Percentiles rank a stretch among this genome's conserved stretches.
Evolutionary conservation across 2,329 filamentous ascomycete genomes (phyloP).

Genomic region (Fusarium tuaranense): DNA sequence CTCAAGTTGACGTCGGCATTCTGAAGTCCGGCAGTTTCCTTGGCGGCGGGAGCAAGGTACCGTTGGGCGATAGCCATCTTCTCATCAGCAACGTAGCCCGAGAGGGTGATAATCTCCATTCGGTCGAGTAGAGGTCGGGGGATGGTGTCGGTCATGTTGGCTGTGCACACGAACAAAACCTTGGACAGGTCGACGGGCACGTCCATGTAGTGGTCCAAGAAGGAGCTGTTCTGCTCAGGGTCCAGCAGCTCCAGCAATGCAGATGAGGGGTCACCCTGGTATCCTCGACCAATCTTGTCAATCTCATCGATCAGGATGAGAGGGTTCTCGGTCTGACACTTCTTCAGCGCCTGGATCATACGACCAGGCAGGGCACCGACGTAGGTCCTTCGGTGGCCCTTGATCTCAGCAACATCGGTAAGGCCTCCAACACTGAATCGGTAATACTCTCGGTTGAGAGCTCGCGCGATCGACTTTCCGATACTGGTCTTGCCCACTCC

Average conservation of each 20-base stretch:
- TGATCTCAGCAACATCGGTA: conserved; percentile 98
- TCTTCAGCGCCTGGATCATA: conserved; percentile 98
- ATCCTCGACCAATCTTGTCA: conserved; percentile 96
- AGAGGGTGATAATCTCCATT: conserved; percentile 97
- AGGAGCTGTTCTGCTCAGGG: conserved; percentile 96
- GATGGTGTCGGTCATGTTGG: conserved; percentile 99
- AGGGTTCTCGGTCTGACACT: conserved; percentile 98
- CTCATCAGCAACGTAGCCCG: conserved; percentile 96
- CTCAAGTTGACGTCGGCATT: conserved; percentile 90
- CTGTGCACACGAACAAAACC: conserved; percentile 97
- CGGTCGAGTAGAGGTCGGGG: conserved; percentile 92
- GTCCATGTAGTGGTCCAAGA: conserved; percentile 98
- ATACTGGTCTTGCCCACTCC: conserved; percentile 99
- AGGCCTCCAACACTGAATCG: conserved; percentile 97
- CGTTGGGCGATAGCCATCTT: conserved; percentile 98
- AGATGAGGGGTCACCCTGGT: conserved; percentile 96
- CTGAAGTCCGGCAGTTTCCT: conserved; percentile 90
- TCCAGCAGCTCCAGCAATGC: conserved; percentile 94
- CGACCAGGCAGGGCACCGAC: conserved; percentile 95
- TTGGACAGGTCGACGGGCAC: conserved; percentile 97
- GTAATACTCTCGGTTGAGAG: conserved; percentile 96
- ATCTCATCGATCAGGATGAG: conserved; percentile 97
- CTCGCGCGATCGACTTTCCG: conserved; percentile 95
- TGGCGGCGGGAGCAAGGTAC: conserved; percentile 94
- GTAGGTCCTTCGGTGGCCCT: conserved; percentile 95